Base-by-base conservation (phyloP, 1,139 yeast species). In the Kodamaea ohmeri region DNA sequence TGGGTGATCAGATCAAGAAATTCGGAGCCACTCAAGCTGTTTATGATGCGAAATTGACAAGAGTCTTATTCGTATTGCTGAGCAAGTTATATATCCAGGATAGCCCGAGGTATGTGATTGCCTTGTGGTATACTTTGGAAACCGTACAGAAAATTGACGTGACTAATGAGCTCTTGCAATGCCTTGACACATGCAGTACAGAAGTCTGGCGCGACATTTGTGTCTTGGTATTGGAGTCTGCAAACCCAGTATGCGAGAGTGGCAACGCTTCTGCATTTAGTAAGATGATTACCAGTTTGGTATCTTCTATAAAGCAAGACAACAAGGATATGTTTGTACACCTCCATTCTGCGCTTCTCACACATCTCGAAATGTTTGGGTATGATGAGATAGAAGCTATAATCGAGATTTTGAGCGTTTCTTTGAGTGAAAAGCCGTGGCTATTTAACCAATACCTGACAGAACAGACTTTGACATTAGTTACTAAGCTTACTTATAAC, bases 401-500 rank as follows among this genome's bases (percentile, higher is more conserved):
- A 8, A 43, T 62, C 38, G 30, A 34, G 1, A 38, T 52, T 7
- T 37, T 78, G n/a, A 73, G 68, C 37, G 39, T 51, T 1, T 48
- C 71, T 12, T 59, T 83, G 17, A 60, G 73, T 6, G 73, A 73
- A 3, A 72, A 73, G 46, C 51, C 76, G 0, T 80, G 87, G 84
- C 48, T 76, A 1, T 69, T 86, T 39, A 68, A 75, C n/a, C 96
- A 87, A 55, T 83, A 83, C 52, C 56, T 76, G 2, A 60, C 83
- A 14, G 96, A 88, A 55, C 48, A 71, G 21, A 55, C 72, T 1
- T 42, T 83, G 3, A 55, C 69, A 2, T 41, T 70, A 34, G 49
- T 71, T 3, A 52, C 70, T 4, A 57, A 56, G 25, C 35, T 63
- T 4, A 43, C 63, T 4, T 14, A 27, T 9, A 46, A 31, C 2